Base-by-base conservation (phyloP, 768 basidiomycete genomes). In the Lanmaoa rubissima region DNA sequence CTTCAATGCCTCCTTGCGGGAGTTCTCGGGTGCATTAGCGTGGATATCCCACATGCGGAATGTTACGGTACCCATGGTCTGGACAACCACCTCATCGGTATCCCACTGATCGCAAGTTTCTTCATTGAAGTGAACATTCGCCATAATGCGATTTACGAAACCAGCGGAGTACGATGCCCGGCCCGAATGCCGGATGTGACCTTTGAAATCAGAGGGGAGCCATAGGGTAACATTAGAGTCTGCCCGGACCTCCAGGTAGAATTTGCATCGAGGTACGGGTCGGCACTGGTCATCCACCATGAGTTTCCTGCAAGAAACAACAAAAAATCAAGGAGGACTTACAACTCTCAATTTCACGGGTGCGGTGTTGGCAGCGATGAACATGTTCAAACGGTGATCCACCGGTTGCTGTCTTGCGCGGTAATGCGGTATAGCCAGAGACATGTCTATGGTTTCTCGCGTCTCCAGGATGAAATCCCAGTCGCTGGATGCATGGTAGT, bases 31-130 rank as follows among this genome's bases (percentile, higher is more conserved):
- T 44, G 82, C 77, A 60, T 81, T 78, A 16, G 83, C 82, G 59
- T 80, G 79, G 51, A 87, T 79, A 69, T 91, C 87, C 89, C 89
- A 91, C 88, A 90, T 90, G 32, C 83, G 82, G 70, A 91, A 87
- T 4, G 78, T 81, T 54, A 91, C 78, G 42, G 69, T 72, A 17
- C 89, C 88, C 17, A 65, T 63, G n/a, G 88, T 87, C 43, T 74
- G 70, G 8, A 90, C 79, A 47, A 84, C 72, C 47, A 90, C 82
- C 64, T 84, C 81, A 65, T 91, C 89, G 54, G 80, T 79, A 48
- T 76, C 73, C 60, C 68, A 67, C 35, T 63, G 56, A 19, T 73
- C 73, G 3, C 54, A 66, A 9, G 71, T 72, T 38, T 73, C 69
- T 38, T 71, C 77, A 63, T 83, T 83, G 31, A 84, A 60, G 39